phyloP scores from a whole-genome alignment of 1,139 yeast genomes.

The Sugiyamaella castrensis region DNA sequence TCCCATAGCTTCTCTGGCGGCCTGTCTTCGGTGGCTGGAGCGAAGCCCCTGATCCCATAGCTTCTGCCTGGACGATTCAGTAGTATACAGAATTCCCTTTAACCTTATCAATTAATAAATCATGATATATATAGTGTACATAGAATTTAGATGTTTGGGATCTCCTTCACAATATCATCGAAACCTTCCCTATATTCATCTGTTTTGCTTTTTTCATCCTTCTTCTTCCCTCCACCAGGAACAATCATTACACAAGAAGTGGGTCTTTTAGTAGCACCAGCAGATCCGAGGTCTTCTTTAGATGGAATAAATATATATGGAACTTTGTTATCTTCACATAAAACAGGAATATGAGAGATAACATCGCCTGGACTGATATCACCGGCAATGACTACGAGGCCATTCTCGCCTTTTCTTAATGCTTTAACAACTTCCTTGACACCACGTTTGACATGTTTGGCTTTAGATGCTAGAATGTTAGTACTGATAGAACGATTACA shows the following conservation, averaged over 20 bases:
- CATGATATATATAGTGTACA: slow-evolving; percentile 2
- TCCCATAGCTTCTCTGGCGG: too few relatives aligned
- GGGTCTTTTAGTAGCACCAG: slow-evolving; percentile 99
- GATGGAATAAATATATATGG: slow-evolving; percentile 94
- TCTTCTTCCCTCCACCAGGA: slow-evolving; percentile 91
- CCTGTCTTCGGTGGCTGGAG: slow-evolving; percentile 3
- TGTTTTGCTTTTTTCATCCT: slow-evolving; percentile 62
- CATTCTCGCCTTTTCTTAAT: slow-evolving; percentile 96
- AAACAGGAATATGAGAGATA: slow-evolving; percentile 92
- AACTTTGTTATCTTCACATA: slow-evolving; percentile 90
- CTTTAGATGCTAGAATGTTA: slow-evolving; percentile 66
- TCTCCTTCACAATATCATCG: slow-evolving; percentile 94
- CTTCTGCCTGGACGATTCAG: neutral
- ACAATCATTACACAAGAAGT: slow-evolving; percentile 97
- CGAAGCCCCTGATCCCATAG: slow-evolving; percentile 1
- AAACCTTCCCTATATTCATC: slow-evolving; percentile 90
- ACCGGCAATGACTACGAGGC: slow-evolving; percentile 93
- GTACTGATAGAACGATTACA: neutral
- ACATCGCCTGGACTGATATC: slow-evolving; percentile 98
- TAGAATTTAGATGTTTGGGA: slow-evolving; percentile 39
- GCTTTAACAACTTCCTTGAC: slow-evolving; percentile 99
- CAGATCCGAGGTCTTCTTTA: slow-evolving; percentile 96
- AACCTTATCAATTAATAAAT: slow-evolving; percentile 1
- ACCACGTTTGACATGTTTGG: slow-evolving; percentile 97
- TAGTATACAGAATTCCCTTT: neutral